Percentiles rank a stretch among this genome's conserved stretches.
Conservation (phyloP, 2,329 filamentous ascomycete species). For the Talaromyces amestolkiae region DNA sequence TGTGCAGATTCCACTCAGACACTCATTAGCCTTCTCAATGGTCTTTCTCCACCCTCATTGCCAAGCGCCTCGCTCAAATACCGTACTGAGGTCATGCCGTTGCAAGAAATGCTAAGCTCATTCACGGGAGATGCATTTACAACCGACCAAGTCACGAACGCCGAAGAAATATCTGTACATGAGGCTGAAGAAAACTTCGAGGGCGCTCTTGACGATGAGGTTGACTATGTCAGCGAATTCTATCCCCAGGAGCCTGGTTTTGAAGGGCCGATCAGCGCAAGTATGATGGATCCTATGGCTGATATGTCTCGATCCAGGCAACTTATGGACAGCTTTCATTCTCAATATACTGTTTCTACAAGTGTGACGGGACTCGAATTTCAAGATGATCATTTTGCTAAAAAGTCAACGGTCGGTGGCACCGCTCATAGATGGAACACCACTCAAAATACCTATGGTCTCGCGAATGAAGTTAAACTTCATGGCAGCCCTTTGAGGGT, state of each 20-base stretch:
- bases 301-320: constrained; percentile 39
- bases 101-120: constrained; percentile 84
- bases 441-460: constrained; percentile 69
- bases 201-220: constrained; percentile 39
- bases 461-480: constrained; percentile 60
- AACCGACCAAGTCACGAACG: constrained; percentile 28
- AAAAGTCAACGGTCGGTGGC: constrained; percentile 58
- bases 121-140: constrained; percentile 82
- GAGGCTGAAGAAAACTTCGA: constrained; percentile 43
- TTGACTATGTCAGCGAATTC: constrained; percentile 57
- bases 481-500: constrained; percentile 71
- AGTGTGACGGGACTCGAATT: constrained; percentile 66
- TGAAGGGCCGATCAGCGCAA: constrained; percentile 43
- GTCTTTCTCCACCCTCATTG: constrained; percentile 76
- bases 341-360: constrained; percentile 54
- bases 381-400: constrained; percentile 73
- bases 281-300: constrained; percentile 40
- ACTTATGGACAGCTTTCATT: constrained; percentile 53
- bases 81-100: constrained; percentile 77
- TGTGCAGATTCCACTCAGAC: constrained; percentile 98
- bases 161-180: constrained; percentile 42
- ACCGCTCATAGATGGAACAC: constrained; percentile 80
- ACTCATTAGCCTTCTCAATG: constrained; percentile 73
- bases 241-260: constrained; percentile 47
- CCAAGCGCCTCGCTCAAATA: constrained; percentile 83